phyloP scores from a whole-genome alignment of 1,284 basidiomycete species.

The Sanghuangporus weigelae region DNA sequence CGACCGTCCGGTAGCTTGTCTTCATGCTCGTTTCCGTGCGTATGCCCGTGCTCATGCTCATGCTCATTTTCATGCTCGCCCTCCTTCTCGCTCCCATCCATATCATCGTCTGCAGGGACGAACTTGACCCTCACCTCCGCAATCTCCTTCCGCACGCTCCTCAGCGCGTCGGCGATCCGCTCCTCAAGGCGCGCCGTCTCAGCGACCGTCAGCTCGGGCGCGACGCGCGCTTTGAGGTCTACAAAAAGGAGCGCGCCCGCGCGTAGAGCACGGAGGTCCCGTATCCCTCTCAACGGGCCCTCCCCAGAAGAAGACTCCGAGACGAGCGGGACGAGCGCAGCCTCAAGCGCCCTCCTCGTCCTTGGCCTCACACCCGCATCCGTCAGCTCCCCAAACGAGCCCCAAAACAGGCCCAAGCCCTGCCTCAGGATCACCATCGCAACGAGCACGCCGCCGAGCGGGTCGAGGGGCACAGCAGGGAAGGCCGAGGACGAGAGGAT shows the following conservation, averaged over 20 bases:
- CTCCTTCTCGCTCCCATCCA: conserved; percentile 19
- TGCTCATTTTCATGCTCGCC: neutral
- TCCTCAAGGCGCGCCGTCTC: conserved; percentile 58
- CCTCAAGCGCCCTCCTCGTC: conserved; percentile 49
- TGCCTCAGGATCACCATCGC: conserved; percentile 87
- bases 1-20: too few species aligned
- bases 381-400: conserved; percentile 79
- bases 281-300: conserved; percentile 25
- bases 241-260: conserved; percentile 74
- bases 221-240: conserved; percentile 69
- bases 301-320: conserved; percentile 17
- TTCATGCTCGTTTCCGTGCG: too few species aligned
- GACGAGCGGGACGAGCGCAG: conserved; percentile 52
- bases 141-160: conserved; percentile 63
- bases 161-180: conserved; percentile 57
- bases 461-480: conserved; percentile 87
- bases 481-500: conserved; percentile 85
- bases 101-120: conserved; percentile 41
- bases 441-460: conserved; percentile 88
- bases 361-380: conserved; percentile 74
- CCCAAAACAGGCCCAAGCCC: conserved; percentile 66
- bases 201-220: conserved; percentile 50
- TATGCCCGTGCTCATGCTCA: too few species aligned
- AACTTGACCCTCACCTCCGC: conserved; percentile 78
- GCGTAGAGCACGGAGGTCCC: conserved; percentile 73